phyloP scores from a whole-genome alignment of 106 monocot genomes.

The Acorus gramineus region DNA sequence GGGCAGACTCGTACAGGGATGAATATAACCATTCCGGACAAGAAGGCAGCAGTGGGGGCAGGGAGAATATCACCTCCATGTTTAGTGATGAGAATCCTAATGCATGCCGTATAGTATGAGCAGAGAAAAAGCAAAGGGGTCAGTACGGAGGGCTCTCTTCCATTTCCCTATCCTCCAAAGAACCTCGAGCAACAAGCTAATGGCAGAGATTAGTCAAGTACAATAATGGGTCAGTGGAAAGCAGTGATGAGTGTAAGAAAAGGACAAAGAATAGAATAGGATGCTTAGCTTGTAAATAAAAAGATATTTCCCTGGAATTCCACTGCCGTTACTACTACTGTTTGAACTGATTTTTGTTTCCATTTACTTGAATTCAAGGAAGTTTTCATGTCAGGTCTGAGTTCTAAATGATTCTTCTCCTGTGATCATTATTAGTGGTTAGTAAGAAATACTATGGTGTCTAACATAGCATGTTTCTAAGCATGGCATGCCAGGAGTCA shows the following conservation, averaged over 20 bases:
- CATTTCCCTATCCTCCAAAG: background rate
- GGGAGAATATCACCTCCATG: slow-evolving; percentile 25
- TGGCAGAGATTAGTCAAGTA: background rate
- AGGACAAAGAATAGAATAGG: slow-evolving; percentile 5
- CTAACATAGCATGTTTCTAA: no score
- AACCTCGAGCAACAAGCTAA: background rate
- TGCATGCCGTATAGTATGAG: slow-evolving; percentile 37
- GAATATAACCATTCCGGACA: slow-evolving; percentile 14
- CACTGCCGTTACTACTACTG: background rate
- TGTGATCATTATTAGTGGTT: no score
- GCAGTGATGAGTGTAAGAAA: no score
- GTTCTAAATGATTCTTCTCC: no score
- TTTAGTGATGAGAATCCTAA: slow-evolving; percentile 82
- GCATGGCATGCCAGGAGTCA: no score
- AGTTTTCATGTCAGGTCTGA: no score
- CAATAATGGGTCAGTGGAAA: background rate
- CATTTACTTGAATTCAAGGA: no score
- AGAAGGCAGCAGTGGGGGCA: background rate
- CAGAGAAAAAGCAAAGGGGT: background rate
- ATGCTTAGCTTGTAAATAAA: slow-evolving; percentile 7
- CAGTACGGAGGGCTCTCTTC: background rate
- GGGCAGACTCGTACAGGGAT: slow-evolving; percentile 4
- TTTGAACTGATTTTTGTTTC: background rate
- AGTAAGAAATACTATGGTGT: no score
- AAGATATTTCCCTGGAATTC: slow-evolving; percentile 1